Evolutionary conservation across 495 filamentous ascomycete species (phyloP).

Genomic region (Astrocystis sublimbata): DNA sequence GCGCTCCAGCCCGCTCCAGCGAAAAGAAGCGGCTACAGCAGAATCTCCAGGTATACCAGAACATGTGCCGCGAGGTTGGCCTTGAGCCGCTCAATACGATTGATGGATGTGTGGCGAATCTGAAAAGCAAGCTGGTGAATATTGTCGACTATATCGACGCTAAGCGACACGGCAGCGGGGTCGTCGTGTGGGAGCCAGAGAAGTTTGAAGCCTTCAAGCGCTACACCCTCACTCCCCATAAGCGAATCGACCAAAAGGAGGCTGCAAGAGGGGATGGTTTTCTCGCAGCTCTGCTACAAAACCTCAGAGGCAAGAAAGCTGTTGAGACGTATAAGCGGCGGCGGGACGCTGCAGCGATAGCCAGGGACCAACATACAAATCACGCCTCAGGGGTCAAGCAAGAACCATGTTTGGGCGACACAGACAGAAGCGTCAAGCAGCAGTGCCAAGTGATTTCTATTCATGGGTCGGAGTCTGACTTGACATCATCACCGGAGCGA

Average conservation of each 20-base stretch:
- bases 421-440: background rate
- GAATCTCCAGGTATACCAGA: slow-evolving; percentile 32
- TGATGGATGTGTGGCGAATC: slow-evolving; percentile 31
- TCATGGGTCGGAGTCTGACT: background rate
- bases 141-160: slow-evolving; percentile 55
- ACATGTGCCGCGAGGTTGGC: slow-evolving; percentile 32
- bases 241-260: slow-evolving; percentile 36
- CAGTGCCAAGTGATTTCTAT: background rate
- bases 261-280: slow-evolving; percentile 7
- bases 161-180: slow-evolving; percentile 29
- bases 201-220: slow-evolving; percentile 32
- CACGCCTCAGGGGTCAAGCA: background rate
- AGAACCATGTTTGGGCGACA: background rate
- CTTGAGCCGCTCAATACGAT: slow-evolving; percentile 20
- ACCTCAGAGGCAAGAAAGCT: slow-evolving; percentile 1
- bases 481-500: background rate
- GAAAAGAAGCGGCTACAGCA: slow-evolving; percentile 22
- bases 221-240: slow-evolving; percentile 38
- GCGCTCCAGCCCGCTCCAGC: slow-evolving; percentile 3
- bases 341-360: slow-evolving; percentile 3
- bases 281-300: slow-evolving; percentile 9
- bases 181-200: slow-evolving; percentile 34
- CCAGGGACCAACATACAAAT: slow-evolving; percentile 2
- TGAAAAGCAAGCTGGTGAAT: slow-evolving; percentile 48
- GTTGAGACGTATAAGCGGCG: background rate